phyloP scores from a whole-genome alignment of 2,329 filamentous ascomycete genomes.

The Leptographium procerum region DNA sequence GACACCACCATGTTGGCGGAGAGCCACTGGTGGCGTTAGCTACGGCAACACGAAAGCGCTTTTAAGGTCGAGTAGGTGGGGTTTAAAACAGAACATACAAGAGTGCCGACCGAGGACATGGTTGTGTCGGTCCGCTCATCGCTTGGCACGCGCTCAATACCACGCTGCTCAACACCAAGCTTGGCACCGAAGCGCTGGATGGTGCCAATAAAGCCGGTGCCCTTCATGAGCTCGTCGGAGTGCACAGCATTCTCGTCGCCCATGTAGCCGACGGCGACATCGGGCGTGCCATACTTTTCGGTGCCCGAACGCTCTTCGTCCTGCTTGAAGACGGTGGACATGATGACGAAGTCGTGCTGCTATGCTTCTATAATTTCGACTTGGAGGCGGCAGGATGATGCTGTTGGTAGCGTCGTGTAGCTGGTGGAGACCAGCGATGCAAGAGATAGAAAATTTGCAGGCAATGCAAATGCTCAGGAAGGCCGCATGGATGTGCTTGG shows the following conservation, averaged over 20 bases:
- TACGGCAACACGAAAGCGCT: neutral
- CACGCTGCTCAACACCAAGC: conserved; percentile 60
- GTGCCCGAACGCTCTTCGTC: conserved; percentile 5
- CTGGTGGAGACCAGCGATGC: neutral
- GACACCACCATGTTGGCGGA: conserved; percentile 70
- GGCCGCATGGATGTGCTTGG: neutral
- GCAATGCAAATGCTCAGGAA: neutral
- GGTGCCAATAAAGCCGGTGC: conserved; percentile 16
- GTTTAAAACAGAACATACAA: conserved; percentile 38
- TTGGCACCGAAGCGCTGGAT: conserved; percentile 51
- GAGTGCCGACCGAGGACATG: conserved; percentile 56
- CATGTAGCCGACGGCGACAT: conserved; percentile 12
- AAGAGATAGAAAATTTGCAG: too few relatives aligned
- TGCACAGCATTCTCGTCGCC: conserved; percentile 14
- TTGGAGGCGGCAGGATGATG: neutral
- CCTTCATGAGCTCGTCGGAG: conserved; percentile 12
- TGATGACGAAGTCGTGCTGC: neutral
- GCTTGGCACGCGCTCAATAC: conserved; percentile 63
- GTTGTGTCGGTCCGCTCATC: conserved; percentile 56
- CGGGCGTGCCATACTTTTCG: conserved; percentile 10
- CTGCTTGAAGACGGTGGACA: neutral
- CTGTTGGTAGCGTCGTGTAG: too few relatives aligned
- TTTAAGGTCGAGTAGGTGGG: neutral
- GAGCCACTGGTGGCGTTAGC: conserved; percentile 44
- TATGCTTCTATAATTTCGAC: neutral